phyloP scores from a whole-genome alignment of 176 grass and related monocot species.

The barley (Hordeum vulgare) region DNA sequence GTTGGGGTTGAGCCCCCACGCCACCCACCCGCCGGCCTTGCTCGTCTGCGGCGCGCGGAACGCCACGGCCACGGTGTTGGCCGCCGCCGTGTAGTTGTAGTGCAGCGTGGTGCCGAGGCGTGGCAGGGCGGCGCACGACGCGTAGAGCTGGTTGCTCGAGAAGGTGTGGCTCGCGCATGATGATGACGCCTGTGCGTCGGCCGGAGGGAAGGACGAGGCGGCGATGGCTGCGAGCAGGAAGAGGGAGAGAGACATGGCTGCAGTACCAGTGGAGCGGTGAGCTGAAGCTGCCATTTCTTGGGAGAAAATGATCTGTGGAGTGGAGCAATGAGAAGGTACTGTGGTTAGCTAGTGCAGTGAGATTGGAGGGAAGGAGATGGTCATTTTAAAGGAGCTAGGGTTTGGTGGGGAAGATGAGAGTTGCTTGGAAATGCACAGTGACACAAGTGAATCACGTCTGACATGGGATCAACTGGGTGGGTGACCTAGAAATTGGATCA shows the following conservation, averaged over 20 bases:
- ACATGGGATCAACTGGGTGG: not conserved
- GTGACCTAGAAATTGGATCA: slow-evolving; percentile 1
- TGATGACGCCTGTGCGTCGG: not conserved
- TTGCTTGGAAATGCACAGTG: slow-evolving; percentile 11
- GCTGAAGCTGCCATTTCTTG: slow-evolving; percentile 26
- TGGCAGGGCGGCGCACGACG: slow-evolving; percentile 55
- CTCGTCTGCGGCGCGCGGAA: slow-evolving; percentile 58
- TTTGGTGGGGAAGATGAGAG: slow-evolving; percentile 25
- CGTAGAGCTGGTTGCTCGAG: slow-evolving; percentile 48
- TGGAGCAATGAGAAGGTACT: not conserved
- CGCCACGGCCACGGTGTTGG: slow-evolving; percentile 42
- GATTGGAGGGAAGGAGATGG: not conserved
- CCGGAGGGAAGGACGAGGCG: not conserved
- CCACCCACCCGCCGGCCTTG: slow-evolving; percentile 49
- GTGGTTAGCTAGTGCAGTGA: not conserved
- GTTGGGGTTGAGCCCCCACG: slow-evolving; percentile 79
- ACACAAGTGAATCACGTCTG: not conserved
- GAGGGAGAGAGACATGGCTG: not conserved
- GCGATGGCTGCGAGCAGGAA: not conserved
- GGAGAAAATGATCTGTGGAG: not conserved
- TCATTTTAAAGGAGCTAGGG: not conserved
- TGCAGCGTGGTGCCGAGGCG: slow-evolving; percentile 70
- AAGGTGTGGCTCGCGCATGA: slow-evolving; percentile 68
- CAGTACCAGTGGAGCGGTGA: not conserved
- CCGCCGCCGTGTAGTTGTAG: slow-evolving; percentile 52